Base-by-base conservation (phyloP, 1,284 basidiomycete species). In the Ganoderma meredithae region DNA sequence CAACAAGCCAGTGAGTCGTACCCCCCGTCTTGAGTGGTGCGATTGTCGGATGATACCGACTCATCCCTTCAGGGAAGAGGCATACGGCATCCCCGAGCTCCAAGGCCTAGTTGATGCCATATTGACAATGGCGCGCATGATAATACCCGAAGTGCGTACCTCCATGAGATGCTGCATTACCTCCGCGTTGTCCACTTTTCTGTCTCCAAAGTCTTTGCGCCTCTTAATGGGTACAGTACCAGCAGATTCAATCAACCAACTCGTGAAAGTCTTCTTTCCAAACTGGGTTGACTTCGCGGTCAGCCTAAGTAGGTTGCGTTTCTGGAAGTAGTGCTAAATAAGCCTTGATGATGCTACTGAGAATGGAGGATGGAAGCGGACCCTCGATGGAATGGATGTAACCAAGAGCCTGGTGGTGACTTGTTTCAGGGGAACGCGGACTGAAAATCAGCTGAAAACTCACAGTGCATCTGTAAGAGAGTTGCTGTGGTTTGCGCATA, bases 231-330 rank as follows among this genome's bases (percentile, higher is more conserved):
- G 95, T 0, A 96, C 85, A 1, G 95, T 94, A 17, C 94, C 94
- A 2, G 92, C 92, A 33, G 90, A 90, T 76, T 95, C 94, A 64
- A 96, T 94, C 22, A 96, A 84, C 94, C 95, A 95, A 71, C 91
- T 94, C 2, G 92, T 94, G 78, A 96, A 94, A 3, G 93, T 95
- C 69, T 78, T 84, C 63, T 85, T 89, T 6, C 94, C 92, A 73
- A 96, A 96, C 74, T 93, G 91, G 0, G 94, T 94, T 36, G 92
- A 87, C 76, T 96, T 96, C 13, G 94, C 94, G 0, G 94, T 96
- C 62, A 96, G 80, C 10, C 94, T 87, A 3, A 96, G 80, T 82
- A 95, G 88, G 71, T 90, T 90, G n/a, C 94, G 90, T 55, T 70
- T 72, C 71, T 72, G 70, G 82, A 62, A 7, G 44, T 40, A 31